Base-by-base conservation (phyloP, 73 alveolate genomes). In the Uronychia setigera region DNA sequence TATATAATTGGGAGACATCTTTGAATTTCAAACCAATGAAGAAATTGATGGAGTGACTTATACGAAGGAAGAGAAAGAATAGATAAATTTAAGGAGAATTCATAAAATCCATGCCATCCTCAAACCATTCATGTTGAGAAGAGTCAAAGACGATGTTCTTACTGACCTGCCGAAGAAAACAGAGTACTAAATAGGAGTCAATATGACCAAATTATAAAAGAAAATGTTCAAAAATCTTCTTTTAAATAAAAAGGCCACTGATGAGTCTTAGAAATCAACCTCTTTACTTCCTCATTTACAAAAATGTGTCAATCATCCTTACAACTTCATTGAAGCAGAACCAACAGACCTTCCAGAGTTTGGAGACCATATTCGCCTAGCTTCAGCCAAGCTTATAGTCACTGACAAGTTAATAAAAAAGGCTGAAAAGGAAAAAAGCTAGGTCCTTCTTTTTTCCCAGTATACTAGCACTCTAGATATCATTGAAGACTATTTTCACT, bases 291-390 rank as follows among this genome's bases (percentile, higher is more conserved):
- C 67, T 74, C 60, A 80, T 27, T 33, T 89, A 35, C 85, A 80
- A 79, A 88, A 97, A 97, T 78, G 98, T 89, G 29, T 97, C 99
- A 82, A 94, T 74, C 99, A 97, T 82, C 99, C 99, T 0, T 96
- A 91, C 77, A 79, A 96, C 78, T 94, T 96, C 85, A 97, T 92
- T 58, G 98, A 95, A 19, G 96, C 95, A 33, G 99, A 97, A 87
- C 87, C 88, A 0, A 82, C 58, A 31, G 94, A 83, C 29, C 79
- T 81, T 59, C 94, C 80, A 19, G 96, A 88, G 82, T 78, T 77
- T 60, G 91, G 92, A 0, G 91, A 87, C 26, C 91, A 82, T 59
- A 67, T 88, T 29, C 32, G 79, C 0, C 79, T 32, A 35, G 59
- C 35, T 29, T 89, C 90, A 31, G 97, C 95, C 28, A 92, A 92